Evolutionary conservation across 345 rosid genomes (phyloP).

Genomic region (Gossypium bickii): DNA sequence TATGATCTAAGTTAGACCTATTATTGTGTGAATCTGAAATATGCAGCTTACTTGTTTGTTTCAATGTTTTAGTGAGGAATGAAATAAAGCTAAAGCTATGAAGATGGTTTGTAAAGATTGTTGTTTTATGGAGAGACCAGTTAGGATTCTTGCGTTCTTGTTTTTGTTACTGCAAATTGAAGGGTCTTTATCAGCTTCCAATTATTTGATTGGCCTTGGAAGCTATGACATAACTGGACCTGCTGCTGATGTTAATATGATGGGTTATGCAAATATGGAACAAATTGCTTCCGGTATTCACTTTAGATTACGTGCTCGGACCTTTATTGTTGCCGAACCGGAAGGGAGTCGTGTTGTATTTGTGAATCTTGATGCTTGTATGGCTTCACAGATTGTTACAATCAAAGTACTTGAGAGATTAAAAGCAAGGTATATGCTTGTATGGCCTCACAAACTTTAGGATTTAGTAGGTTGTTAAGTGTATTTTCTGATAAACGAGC

Average conservation of each 20-base stretch:
- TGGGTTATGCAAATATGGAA: constrained; percentile 62
- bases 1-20: neutral
- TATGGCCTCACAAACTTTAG: neutral
- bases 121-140: constrained; percentile 1
- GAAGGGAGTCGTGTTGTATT: constrained; percentile 51
- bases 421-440: constrained; percentile 51
- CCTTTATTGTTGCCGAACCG: constrained; percentile 63
- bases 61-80: neutral
- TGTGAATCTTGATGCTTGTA: constrained; percentile 79
- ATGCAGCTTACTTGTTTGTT: neutral
- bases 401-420: constrained; percentile 64
- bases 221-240: constrained; percentile 83
- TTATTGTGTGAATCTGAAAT: neutral
- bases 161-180: constrained; percentile 18
- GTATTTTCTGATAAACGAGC: neutral
- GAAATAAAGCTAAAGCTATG: constrained; percentile 9
- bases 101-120: constrained; percentile 13
- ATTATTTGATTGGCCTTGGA: constrained; percentile 61
- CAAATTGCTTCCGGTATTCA: constrained; percentile 67
- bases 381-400: constrained; percentile 68
- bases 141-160: constrained; percentile 14
- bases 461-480: neutral
- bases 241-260: constrained; percentile 80
- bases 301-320: constrained; percentile 61
- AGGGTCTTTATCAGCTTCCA: constrained; percentile 33